These are phyloP conservation scores for Penicillium cataractarum DNA, from an alignment of 495 filamentous ascomycete genomes.

Conservation along the genomic window DNA sequence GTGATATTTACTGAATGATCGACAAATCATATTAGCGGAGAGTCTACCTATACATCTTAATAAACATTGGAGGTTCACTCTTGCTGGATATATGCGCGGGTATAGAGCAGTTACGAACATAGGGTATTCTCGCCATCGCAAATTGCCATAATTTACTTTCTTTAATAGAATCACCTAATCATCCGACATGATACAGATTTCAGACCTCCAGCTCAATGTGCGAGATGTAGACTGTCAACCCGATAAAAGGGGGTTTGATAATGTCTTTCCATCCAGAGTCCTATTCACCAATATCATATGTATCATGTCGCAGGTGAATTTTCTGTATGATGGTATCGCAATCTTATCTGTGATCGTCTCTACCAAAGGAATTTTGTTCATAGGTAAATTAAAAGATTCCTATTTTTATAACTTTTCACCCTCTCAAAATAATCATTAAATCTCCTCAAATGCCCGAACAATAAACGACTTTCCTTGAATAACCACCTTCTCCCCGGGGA, in stretches of 20 bases:
- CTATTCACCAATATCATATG: too few species aligned
- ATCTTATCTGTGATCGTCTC: background rate
- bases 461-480: constrained; percentile 35
- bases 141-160: too few species aligned
- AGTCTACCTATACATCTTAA: background rate
- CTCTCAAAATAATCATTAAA: constrained; percentile 1
- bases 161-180: too few species aligned
- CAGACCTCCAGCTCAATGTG: too few species aligned
- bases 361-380: background rate
- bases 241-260: too few species aligned
- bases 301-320: too few species aligned
- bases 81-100: background rate
- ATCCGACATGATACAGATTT: too few species aligned
- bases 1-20: background rate
- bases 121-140: too few species aligned
- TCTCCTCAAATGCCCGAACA: constrained; percentile 41
- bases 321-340: background rate
- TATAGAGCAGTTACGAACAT: too few species aligned
- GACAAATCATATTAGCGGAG: background rate
- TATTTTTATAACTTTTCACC: background rate
- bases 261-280: too few species aligned
- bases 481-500: constrained; percentile 30
- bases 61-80: background rate
- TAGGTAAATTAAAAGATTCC: background rate
- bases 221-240: too few species aligned